These are phyloP conservation scores for Medicago lupulina DNA, from an alignment of 306 rosid genomes.

Conservation along the genomic window DNA sequence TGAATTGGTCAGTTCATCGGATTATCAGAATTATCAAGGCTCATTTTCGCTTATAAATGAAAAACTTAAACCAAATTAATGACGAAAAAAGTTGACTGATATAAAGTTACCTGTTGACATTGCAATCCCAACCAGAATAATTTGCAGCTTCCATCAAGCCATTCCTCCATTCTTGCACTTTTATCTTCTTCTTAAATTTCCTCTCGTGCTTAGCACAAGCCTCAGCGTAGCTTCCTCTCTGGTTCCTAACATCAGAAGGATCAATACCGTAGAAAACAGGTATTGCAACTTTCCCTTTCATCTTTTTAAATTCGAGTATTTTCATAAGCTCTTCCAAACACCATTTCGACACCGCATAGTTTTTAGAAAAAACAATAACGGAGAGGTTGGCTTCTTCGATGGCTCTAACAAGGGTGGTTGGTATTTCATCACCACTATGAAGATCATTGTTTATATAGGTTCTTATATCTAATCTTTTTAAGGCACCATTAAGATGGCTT, in stretches of 20 bases:
- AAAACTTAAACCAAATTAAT: too few species aligned
- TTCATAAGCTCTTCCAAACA: slow-evolving; percentile 46
- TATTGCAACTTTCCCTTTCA: slow-evolving; percentile 8
- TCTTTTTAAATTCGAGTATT: slow-evolving; percentile 40
- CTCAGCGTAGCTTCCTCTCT: slow-evolving; percentile 39
- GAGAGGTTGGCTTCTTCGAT: background rate
- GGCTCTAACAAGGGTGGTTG: background rate
- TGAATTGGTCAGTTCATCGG: too few species aligned
- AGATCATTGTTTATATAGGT: background rate
- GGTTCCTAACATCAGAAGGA: slow-evolving; percentile 43
- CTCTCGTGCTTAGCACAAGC: slow-evolving; percentile 35
- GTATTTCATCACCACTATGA: background rate
- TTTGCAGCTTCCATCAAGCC: slow-evolving; percentile 37
- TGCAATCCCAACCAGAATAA: slow-evolving; percentile 45
- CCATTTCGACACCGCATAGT: slow-evolving; percentile 11
- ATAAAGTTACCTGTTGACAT: slow-evolving; percentile 32
- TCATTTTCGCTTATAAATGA: too few species aligned
- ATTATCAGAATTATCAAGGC: too few species aligned
- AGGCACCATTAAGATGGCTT: background rate
- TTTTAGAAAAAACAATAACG: background rate
- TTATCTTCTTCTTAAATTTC: background rate
- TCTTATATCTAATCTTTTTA: background rate
- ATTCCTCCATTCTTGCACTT: slow-evolving; percentile 35
- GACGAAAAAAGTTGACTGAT: background rate
- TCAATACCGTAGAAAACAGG: slow-evolving; percentile 46